Percentiles rank a stretch among this genome's conserved stretches.
These are phyloP conservation scores for Podaxis sp. DNA, from an alignment of 768 basidiomycete genomes.

Conservation along the genomic window DNA sequence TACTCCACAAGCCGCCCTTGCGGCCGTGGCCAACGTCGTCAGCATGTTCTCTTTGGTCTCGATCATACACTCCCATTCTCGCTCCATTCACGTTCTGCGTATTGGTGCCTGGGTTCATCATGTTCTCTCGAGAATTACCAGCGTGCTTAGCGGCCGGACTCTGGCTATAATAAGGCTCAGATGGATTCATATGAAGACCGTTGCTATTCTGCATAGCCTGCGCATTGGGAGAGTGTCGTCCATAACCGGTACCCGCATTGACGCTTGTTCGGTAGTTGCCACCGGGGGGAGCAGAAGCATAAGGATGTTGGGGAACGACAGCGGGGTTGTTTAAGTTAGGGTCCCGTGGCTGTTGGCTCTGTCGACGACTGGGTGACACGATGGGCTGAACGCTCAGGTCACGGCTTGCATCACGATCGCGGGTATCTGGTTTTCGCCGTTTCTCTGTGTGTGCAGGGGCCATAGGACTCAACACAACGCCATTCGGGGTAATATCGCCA, in stretches of 20 bases:
- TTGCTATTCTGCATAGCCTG: slow-evolving; percentile 39
- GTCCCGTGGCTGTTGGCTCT: slow-evolving; percentile 63
- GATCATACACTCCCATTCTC: slow-evolving; percentile 66
- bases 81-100: slow-evolving; percentile 36
- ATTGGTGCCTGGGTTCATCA: slow-evolving; percentile 44
- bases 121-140: slow-evolving; percentile 52
- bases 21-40: slow-evolving; percentile 66
- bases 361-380: slow-evolving; percentile 64
- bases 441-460: slow-evolving; percentile 59
- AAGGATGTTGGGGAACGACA: slow-evolving; percentile 65
- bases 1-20: slow-evolving; percentile 60
- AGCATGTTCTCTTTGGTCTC: slow-evolving; percentile 63
- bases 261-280: slow-evolving; percentile 47
- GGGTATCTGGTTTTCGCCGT: slow-evolving; percentile 47
- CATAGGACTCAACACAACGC: slow-evolving; percentile 63
- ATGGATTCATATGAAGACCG: slow-evolving; percentile 48
- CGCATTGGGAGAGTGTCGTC: slow-evolving; percentile 53
- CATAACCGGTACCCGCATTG: slow-evolving; percentile 43
- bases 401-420: slow-evolving; percentile 49
- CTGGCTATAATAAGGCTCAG: slow-evolving; percentile 72
- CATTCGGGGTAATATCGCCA: slow-evolving; percentile 48
- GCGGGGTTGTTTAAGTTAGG: slow-evolving; percentile 35
- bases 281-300: slow-evolving; percentile 62
- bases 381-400: slow-evolving; percentile 69
- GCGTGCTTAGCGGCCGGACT: slow-evolving; percentile 47